Evolutionary conservation across 306 rosid species (phyloP), one percentile per base, ranked within the genome.

Genomic region (Ormosia semicastrata): DNA sequence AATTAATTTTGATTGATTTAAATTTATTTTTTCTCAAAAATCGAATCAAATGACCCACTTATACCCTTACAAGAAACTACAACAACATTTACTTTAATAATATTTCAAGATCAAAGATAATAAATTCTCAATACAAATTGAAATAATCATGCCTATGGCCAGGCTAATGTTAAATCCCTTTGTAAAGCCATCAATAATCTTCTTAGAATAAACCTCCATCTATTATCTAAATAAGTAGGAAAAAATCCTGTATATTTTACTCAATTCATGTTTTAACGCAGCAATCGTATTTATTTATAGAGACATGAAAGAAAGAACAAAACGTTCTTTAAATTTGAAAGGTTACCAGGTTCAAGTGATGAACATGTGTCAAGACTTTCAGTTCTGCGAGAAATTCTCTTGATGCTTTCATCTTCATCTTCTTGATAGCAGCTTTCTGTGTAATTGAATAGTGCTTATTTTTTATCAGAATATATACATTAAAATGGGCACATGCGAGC

Each of bases 391-490:
- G 85, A 89, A 94, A 94, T 84, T 89, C 94, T 81, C 59, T 93
- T n/a, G 97, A 29, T 79, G 97, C 97, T 76, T 85, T 85, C 92
- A 89, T 90, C 36, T 93, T 92, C 98, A 94, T 94, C 91, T 90
- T 93, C 87, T 94, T 94, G 68, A 94, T 78, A 53, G 98, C 98
- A 60, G 91, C 95, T 91, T 85, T 91, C 97, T 94, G 89, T 81
- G 72, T 60, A 29, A 79, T 49, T 43, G 34, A 47, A 50, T 29
- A 70, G 73, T 6, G 34, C 60, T 24, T 24, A 24, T 56, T 65
- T 74, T 43, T 78, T 49, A 56, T 4, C 8, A 56, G 36, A 76
- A 73, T 49, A 68, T 17, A 47, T 66, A 54, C 37, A 65, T 3
- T 40, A 37, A 60, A 18, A 79, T 17, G 73, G 67, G 56, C 5